Conservation (phyloP, 2,329 filamentous ascomycete species). For the Xylaria sp. region DNA sequence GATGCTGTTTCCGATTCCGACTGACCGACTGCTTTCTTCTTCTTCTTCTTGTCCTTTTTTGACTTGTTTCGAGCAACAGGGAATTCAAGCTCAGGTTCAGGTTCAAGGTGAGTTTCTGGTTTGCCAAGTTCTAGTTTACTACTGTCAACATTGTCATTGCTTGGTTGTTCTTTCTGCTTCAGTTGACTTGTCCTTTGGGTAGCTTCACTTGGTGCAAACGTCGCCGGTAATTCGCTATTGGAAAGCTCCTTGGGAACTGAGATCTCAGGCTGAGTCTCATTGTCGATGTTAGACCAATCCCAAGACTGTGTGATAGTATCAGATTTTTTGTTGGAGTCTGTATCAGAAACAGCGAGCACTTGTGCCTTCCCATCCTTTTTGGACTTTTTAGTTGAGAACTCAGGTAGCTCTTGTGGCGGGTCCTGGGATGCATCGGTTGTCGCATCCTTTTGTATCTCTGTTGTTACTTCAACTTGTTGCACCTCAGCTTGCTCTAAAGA, state of each 20-base stretch:
- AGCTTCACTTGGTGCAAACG: slow-evolving; percentile 7
- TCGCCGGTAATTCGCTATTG: background rate
- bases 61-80: slow-evolving; percentile 46
- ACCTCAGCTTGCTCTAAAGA: slow-evolving; percentile 2
- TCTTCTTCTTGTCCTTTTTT: slow-evolving; percentile 54
- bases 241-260: slow-evolving; percentile 8
- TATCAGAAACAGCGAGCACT: slow-evolving; percentile 19
- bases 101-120: slow-evolving; percentile 21
- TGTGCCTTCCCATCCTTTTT: slow-evolving; percentile 48
- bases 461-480: background rate
- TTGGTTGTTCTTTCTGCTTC: slow-evolving; percentile 17
- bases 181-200: background rate
- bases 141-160: slow-evolving; percentile 25
- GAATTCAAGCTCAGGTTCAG: slow-evolving; percentile 30
- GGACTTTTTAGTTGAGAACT: slow-evolving; percentile 45
- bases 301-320: slow-evolving; percentile 32
- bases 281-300: slow-evolving; percentile 37
- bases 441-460: background rate
- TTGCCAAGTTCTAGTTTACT: slow-evolving; percentile 26
- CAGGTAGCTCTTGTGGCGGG: slow-evolving; percentile 35
- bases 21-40: slow-evolving; percentile 41
- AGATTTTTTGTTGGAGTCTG: slow-evolving; percentile 14
- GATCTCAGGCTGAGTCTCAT: slow-evolving; percentile 31
- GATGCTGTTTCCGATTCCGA: slow-evolving; percentile 40
- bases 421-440: slow-evolving; percentile 15